Evolutionary conservation across 495 filamentous ascomycete species (phyloP).

Genomic region (Entonaema liquescens): DNA sequence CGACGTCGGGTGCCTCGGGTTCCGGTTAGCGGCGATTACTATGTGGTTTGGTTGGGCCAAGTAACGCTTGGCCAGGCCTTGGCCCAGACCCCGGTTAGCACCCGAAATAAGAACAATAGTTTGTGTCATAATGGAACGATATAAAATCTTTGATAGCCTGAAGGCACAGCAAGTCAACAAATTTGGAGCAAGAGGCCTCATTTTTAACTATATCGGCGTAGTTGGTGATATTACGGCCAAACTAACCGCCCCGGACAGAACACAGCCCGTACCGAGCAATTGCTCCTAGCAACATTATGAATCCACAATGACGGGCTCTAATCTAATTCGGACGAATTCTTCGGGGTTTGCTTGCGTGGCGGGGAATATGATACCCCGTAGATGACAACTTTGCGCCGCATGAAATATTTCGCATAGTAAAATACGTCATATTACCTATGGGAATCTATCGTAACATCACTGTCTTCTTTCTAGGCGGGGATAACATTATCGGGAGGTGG

Average conservation of each 20-base stretch:
- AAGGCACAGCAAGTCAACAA: too few relatives aligned
- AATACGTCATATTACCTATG: not conserved
- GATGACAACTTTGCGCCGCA: not conserved
- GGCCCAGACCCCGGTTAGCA: slow-evolving; percentile 47
- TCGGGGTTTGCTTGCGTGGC: not conserved
- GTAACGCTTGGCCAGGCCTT: slow-evolving; percentile 38
- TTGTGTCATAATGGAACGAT: slow-evolving; percentile 29
- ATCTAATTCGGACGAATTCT: not conserved
- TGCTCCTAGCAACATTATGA: not conserved
- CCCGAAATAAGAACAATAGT: slow-evolving; percentile 48
- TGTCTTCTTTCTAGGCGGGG: not conserved
- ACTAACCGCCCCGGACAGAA: not conserved
- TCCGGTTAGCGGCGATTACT: slow-evolving; percentile 50
- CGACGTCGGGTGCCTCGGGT: slow-evolving; percentile 38
- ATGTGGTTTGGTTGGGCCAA: slow-evolving; percentile 44
- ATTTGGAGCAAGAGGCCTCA: too few relatives aligned
- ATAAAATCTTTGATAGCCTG: too few relatives aligned
- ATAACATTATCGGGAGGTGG: too few relatives aligned
- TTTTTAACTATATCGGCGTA: not conserved
- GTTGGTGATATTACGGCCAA: not conserved
- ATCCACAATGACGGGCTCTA: not conserved
- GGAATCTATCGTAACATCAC: not conserved
- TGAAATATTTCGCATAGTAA: not conserved
- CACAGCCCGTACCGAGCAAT: not conserved
- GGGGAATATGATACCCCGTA: not conserved